Percentiles rank a stretch among this genome's conserved stretches.
phyloP scores from a whole-genome alignment of 2,329 filamentous ascomycete species.

The Trichoderma sp. region DNA sequence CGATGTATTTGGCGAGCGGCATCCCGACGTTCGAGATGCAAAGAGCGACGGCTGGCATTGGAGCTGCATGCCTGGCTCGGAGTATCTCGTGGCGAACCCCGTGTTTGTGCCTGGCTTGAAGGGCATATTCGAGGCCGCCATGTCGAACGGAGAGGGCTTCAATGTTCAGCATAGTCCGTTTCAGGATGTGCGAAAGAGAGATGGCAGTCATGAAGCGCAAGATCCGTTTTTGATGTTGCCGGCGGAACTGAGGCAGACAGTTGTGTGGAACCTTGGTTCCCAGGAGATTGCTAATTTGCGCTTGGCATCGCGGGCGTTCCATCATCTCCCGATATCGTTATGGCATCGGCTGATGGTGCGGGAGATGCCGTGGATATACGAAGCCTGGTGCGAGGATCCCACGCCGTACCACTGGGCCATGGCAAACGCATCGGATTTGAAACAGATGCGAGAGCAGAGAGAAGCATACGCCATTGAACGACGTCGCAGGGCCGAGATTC shows the following conservation, averaged over 20 bases:
- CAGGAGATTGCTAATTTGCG: constrained; percentile 16
- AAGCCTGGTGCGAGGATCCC: constrained; percentile 19
- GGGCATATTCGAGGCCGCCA: constrained; percentile 7
- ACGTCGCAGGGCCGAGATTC: neutral
- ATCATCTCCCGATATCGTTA: constrained; percentile 16
- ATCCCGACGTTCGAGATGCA: constrained; percentile 9
- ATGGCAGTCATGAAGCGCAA: neutral
- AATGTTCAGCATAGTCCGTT: constrained; percentile 16
- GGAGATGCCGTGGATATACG: constrained; percentile 22
- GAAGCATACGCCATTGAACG: neutral
- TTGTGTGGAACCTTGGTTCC: constrained; percentile 20
- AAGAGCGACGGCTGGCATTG: constrained; percentile 12
- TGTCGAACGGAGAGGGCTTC: neutral
- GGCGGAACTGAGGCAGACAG: constrained; percentile 10
- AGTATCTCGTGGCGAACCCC: constrained; percentile 25
- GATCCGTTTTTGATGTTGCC: constrained; percentile 13
- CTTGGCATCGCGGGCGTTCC: constrained; percentile 12
- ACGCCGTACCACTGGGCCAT: constrained; percentile 19
- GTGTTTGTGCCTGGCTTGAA: constrained; percentile 24
- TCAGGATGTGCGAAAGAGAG: neutral
- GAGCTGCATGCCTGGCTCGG: constrained; percentile 19
- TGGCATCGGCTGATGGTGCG: constrained; percentile 11
- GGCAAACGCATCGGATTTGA: neutral
- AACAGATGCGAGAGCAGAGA: neutral
- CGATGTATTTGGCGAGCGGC: constrained; percentile 2